Base-by-base conservation (phyloP, 768 basidiomycete species). In the Phanerochaete sordida region DNA sequence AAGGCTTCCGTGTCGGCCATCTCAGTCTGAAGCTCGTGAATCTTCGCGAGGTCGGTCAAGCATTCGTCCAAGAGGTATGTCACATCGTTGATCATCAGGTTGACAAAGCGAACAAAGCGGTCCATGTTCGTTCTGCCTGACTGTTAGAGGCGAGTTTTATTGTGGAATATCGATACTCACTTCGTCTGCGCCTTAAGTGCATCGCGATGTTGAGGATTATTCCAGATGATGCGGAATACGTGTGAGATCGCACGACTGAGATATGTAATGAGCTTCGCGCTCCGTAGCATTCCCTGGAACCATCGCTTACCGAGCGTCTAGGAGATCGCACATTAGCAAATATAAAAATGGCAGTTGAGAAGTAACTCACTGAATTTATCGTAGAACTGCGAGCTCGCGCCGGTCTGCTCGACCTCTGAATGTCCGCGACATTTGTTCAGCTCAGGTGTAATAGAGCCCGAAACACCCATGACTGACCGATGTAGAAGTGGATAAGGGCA, bases 11-110 rank as follows among this genome's bases (percentile, higher is more conserved):
- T 77, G 72, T 95, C 83, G 47, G 84, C 85, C 88, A 95, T 96
- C 70, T 95, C 90, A 0, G 77, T 76, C 71, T 96, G 90, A 52
- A 98, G 87, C 60, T 83, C 86, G 71, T 90, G 86, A 63, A 99
- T 97, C 69, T 96, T 91, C 12, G 85, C 80, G 53, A 99, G 80
- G 63, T 95, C 91, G 66, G 86, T 86, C 50, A 98, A 79, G 9
- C 94, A 96, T 68, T 99, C 97, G 71, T 98, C 95, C 83, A 99
- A 87, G 55, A 98, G 89, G 74, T 95, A 98, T 9, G 96, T 98
- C 57, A 96, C 94, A 67, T 99, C 97, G 81, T 97, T 98, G 78
- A 98, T 97, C 85, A 98, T 91, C 67, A 98, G 79, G 75, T 99
- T 98, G 76, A 95, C 84, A 72, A 99, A 98, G 58, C 88, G 87